A percentile compares a stretch with the other conserved stretches of the same genome.
phyloP scores from a whole-genome alignment of 495 filamentous ascomycete genomes.

The Podospora anserina region DNA sequence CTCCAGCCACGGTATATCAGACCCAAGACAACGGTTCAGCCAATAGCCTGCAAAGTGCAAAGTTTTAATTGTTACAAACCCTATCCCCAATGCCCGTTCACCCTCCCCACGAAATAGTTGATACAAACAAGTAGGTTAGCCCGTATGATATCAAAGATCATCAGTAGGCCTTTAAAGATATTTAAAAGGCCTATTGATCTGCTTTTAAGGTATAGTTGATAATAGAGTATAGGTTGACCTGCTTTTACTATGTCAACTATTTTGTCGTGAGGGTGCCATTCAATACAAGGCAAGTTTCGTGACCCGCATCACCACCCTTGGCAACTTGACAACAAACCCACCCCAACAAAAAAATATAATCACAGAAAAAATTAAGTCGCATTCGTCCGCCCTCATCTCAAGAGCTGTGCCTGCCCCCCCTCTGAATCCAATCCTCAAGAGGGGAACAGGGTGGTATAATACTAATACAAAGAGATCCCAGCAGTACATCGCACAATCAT shows the following conservation, averaged over 20 bases:
- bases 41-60: not conserved
- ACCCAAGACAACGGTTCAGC: not conserved
- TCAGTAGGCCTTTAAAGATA: too few species aligned
- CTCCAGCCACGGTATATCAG: not conserved
- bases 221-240: too few species aligned
- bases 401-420: not conserved
- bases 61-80: not conserved
- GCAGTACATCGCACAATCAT: constrained; percentile 7
- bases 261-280: too few species aligned
- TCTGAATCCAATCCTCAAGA: not conserved
- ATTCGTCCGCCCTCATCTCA: not conserved
- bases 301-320: not conserved
- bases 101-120: too few species aligned
- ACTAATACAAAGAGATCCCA: constrained; percentile 4
- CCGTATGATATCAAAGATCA: too few species aligned
- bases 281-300: too few species aligned
- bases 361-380: not conserved
- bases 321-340: not conserved
- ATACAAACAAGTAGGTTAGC: too few species aligned
- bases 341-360: not conserved
- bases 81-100: not conserved
- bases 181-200: too few species aligned
- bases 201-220: too few species aligned
- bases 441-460: constrained; percentile 17
- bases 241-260: too few species aligned